These are phyloP conservation scores for Aureobasidium subglaciale DNA, from an alignment of 2,329 filamentous ascomycete species.

Conservation along the genomic window DNA sequence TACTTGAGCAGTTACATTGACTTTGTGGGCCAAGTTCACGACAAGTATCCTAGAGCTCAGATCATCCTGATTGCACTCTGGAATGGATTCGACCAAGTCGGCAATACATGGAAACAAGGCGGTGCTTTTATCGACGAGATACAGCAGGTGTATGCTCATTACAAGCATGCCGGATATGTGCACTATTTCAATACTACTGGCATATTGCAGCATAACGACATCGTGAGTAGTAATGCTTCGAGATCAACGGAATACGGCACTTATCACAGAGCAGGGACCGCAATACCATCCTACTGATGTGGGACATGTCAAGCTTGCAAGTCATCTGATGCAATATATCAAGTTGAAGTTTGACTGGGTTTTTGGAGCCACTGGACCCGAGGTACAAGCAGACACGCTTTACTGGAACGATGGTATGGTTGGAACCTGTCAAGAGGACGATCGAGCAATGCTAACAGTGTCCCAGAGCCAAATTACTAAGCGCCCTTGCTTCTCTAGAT, in stretches of 20 bases:
- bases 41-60: constrained; percentile 35
- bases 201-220: constrained; percentile 56
- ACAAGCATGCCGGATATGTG: constrained; percentile 40
- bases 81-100: constrained; percentile 46
- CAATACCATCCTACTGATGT: constrained; percentile 55
- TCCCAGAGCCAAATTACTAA: background rate
- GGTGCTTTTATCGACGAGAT: constrained; percentile 46
- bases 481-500: too few species aligned
- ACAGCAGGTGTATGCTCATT: constrained; percentile 42
- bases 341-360: constrained; percentile 51
- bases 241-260: too few species aligned
- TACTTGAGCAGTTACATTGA: constrained; percentile 36
- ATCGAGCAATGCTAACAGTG: background rate
- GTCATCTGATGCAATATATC: constrained; percentile 53
- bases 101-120: constrained; percentile 44
- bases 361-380: constrained; percentile 47
- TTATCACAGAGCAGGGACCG: constrained; percentile 30
- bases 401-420: constrained; percentile 16
- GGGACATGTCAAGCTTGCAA: constrained; percentile 55
- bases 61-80: constrained; percentile 44
- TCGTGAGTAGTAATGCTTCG: constrained; percentile 24
- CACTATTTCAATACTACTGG: constrained; percentile 57
- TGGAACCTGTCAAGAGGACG: too few species aligned
- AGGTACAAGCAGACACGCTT: constrained; percentile 34
- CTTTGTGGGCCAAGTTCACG: constrained; percentile 36